Conservation (phyloP, 495 filamentous ascomycete genomes). For the Xanthoparmelia taractica region DNA sequence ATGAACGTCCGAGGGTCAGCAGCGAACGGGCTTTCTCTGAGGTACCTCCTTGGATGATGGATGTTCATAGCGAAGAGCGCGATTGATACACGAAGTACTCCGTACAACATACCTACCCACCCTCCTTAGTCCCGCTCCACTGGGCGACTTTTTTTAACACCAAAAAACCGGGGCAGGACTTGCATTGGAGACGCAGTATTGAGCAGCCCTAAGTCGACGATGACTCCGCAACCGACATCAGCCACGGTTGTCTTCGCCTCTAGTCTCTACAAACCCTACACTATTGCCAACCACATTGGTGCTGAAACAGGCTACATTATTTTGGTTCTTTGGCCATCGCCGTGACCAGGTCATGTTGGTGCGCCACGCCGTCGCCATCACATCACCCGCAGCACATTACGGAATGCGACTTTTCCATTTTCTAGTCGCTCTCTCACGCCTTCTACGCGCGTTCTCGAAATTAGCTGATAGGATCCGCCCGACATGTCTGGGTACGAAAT, state of each 20-base stretch:
- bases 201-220: neutral
- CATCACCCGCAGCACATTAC: constrained; percentile 15
- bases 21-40: neutral
- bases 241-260: neutral
- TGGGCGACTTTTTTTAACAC: neutral
- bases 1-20: constrained; percentile 14
- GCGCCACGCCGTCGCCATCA: constrained; percentile 13
- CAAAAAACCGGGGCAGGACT: neutral
- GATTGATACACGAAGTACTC: neutral
- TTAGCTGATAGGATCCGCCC: neutral
- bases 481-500: no score
- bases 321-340: neutral
- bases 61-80: constrained; percentile 5
- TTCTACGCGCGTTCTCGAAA: constrained; percentile 2
- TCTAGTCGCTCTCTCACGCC: constrained; percentile 4
- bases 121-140: neutral
- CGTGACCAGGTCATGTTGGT: constrained; percentile 10
- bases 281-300: neutral
- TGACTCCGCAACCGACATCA: neutral
- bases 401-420: constrained; percentile 5
- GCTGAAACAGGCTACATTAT: neutral
- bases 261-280: neutral
- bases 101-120: neutral
- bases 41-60: neutral
- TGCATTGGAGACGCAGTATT: neutral